phyloP scores from a whole-genome alignment of 345 rosid species.

The Chamaenerion angustifolium region DNA sequence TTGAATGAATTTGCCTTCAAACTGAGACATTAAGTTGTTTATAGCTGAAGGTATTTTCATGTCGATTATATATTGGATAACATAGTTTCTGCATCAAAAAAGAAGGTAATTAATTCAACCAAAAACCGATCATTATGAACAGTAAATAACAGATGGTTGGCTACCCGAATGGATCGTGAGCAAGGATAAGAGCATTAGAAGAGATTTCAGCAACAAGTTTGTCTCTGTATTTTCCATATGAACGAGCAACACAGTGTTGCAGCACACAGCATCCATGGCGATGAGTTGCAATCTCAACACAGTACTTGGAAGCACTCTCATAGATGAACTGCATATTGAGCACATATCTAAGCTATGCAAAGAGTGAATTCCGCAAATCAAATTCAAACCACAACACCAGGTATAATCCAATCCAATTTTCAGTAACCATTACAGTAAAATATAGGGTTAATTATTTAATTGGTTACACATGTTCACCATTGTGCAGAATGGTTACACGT shows the following conservation, averaged over 20 bases:
- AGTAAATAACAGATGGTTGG: neutral
- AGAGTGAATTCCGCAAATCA: too few relatives aligned
- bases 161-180: slow-evolving; percentile 77
- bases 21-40: slow-evolving; percentile 33
- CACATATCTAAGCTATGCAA: too few relatives aligned
- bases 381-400: too few relatives aligned
- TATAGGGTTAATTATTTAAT: too few relatives aligned
- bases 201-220: slow-evolving; percentile 37
- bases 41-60: slow-evolving; percentile 30
- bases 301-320: slow-evolving; percentile 45
- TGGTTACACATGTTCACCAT: too few relatives aligned
- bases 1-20: slow-evolving; percentile 55
- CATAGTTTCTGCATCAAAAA: slow-evolving; percentile 11
- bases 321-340: slow-evolving; percentile 51
- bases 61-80: slow-evolving; percentile 9
- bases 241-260: slow-evolving; percentile 51
- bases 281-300: slow-evolving; percentile 65
- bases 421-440: too few relatives aligned
- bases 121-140: neutral
- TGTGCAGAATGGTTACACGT: too few relatives aligned
- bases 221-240: slow-evolving; percentile 32
- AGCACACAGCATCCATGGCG: slow-evolving; percentile 74
- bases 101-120: neutral
- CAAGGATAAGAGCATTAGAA: slow-evolving; percentile 54
- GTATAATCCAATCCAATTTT: too few relatives aligned